phyloP scores from a whole-genome alignment of 495 filamentous ascomycete species.

The Penicillium canescens region DNA sequence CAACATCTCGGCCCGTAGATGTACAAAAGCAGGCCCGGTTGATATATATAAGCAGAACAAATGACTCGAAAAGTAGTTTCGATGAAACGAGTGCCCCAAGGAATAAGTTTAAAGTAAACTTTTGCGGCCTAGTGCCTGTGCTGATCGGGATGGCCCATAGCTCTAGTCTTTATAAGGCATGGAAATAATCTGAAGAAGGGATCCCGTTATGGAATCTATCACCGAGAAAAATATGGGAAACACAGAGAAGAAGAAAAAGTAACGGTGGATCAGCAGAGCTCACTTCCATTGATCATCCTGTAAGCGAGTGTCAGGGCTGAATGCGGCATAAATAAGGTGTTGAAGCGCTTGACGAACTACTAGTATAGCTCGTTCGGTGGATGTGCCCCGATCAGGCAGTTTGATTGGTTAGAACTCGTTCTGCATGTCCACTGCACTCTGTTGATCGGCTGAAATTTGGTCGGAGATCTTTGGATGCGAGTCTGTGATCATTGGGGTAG shows the following conservation, averaged over 20 bases:
- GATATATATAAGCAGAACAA: not conserved
- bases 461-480: too few relatives aligned
- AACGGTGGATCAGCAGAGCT: slow-evolving; percentile 6
- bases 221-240: not conserved
- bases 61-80: not conserved
- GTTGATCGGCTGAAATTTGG: not conserved
- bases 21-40: not conserved
- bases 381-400: not conserved
- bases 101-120: not conserved
- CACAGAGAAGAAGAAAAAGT: not conserved
- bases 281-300: slow-evolving; percentile 2
- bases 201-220: not conserved
- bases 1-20: not conserved
- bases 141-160: not conserved
- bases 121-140: not conserved
- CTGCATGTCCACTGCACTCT: slow-evolving; percentile 1
- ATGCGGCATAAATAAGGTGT: not conserved
- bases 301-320: not conserved
- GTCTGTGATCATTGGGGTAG: not conserved
- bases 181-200: not conserved
- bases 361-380: not conserved
- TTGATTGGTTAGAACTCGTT: slow-evolving; percentile 12
- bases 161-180: slow-evolving; percentile 2
- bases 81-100: not conserved
- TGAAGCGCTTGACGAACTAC: slow-evolving; percentile 2